Base-by-base conservation (phyloP, 2,329 filamentous ascomycete genomes). In the Claviceps lovelessii region DNA sequence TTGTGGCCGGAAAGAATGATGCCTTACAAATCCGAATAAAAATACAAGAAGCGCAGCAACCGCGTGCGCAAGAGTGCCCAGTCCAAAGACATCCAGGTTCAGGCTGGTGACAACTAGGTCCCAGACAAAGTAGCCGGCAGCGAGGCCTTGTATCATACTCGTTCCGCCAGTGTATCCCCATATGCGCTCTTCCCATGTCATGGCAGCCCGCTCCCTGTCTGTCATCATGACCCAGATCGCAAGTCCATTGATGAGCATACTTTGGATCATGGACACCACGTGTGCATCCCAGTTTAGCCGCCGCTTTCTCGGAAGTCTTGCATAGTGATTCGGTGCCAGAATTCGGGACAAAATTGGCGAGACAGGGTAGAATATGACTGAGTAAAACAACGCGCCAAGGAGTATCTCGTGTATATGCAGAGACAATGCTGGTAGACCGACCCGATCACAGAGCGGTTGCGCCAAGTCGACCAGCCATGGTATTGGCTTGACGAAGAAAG, bases 61-160 rank as follows among this genome's bases (percentile, higher is more conserved):
- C 49, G 87, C 88, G 68, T 94, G 88, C 51, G 85, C 85, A 56
- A 91, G 73, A 69, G 90, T 82, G 45, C 86, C 86, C n/a, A 79
- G 64, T 8, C 86, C 86, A 63, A 93, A 93, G 41, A 90, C 78
- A 57, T 81, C 74, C 29, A 90, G 64, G 64, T 90, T 78, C 64
- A 77, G 71, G 56, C 81, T 69, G 46, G 86, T 90, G 58, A 90
- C 77, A 59, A 83, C 71, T 52, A 93, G 69, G 65, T 94, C 88
- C 86, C 87, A 94, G 52, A 91, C 69, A 65, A 94, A 94, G 67
- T 94, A 94, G 10, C 88, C 88, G 28, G 82, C 76, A 1, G 86
- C 88, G 61, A 90, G 76, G 10, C 83, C 84, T 69, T 90, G 86
- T 54, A 90, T 79, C 73, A 91, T 77, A 47, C 84, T 87, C 37